Base-by-base conservation (phyloP, 768 basidiomycete genomes). In the Mycena kentingensis region DNA sequence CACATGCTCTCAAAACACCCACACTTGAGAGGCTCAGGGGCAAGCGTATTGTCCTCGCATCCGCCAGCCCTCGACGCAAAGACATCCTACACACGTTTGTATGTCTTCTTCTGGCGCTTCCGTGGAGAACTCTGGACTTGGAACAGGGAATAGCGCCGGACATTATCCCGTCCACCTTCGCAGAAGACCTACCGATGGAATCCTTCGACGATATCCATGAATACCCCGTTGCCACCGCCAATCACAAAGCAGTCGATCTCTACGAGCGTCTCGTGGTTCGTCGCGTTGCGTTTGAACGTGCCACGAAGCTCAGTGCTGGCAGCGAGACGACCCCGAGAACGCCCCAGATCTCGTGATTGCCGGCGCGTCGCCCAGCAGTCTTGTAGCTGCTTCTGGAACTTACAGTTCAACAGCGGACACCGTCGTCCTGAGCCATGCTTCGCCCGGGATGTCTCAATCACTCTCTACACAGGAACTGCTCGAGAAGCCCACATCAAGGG, bases 1-100 rank as follows among this genome's bases (percentile, higher is more conserved):
- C 83, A 1, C 76, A 84, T 63, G 89, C 89, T 1, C 76, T 92
- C 12, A 68, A 75, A 32, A 76, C 82, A 1, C 85, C 85, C 11
- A 75, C 75, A 0, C 72, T 85, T 36, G 74, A 85, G 60, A 90
- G 85, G 65, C 78, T 97, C 1, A 65, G 75, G 32, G 84, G 82
- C 19, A 94, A 93, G 65, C 78, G 90, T 3, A 80, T 98, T 39
- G 72, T 97, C 2, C 77, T 98, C 1, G 94, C 94, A 1, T 96
- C 93, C 5, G 85, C 82, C 51, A 94, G 91, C 60, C 90, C 93
- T 1, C 78, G 94, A 59, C 77, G 94, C 62, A 84, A 81, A 64
- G 92, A 93, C 49, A 92, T 96, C 53, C 79, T 98, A 18, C 78
- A 75, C 48, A 85, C 79, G 5, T 81, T 88, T 62, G 93, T 94